Base-by-base conservation (phyloP, 306 rosid genomes). In the Medicago ruthenica region DNA sequence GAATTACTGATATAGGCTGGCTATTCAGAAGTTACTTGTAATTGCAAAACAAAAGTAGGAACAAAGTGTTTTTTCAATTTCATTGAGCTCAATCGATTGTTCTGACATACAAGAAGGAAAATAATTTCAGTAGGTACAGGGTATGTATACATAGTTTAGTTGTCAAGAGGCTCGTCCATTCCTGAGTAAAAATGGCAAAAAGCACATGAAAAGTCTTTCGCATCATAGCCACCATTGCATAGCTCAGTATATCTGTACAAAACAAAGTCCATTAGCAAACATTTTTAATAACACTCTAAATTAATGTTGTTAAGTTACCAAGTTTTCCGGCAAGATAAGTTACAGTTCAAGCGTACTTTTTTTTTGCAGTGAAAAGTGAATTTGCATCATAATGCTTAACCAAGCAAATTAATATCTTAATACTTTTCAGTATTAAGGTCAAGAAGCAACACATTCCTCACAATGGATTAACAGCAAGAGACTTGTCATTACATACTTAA, bases 141-240 rank as follows among this genome's bases (percentile, higher is more conserved):
- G 9, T 17, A n/a, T 36, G 9, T 37, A 67, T 55, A 55, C 20
- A 44, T 16, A 27, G 40, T 77, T 62, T 50, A 81, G 16, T 84
- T 37, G 66, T 75, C 76, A 27, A 1, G 39, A 31, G 61, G 60
- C 69, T 93, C 97, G 42, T 93, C 86, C 53, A 15, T 63, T 10
- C 97, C 97, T 2, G 87, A 79, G 87, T 89, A 89, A 68, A 78
- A 84, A 80, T 89, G 96, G 55, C 91, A 91, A 83, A 93, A 93
- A 65, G 86, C 93, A 67, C 92, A 85, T 4, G 98, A 91, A 79
- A 93, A 93, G 83, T 91, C 98, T 77, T 78, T 80, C 12, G 72
- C 65, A 76, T 89, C 97, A 68, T 87, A 82, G 11, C 91, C 98
- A 60, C 71, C 84, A n/a, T 64, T 64, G 87, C 97, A 93, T 1